Percentiles rank a stretch among this genome's conserved stretches.
These are phyloP conservation scores for Triadica sebifera DNA, from an alignment of 345 rosid species.

Conservation along the genomic window DNA sequence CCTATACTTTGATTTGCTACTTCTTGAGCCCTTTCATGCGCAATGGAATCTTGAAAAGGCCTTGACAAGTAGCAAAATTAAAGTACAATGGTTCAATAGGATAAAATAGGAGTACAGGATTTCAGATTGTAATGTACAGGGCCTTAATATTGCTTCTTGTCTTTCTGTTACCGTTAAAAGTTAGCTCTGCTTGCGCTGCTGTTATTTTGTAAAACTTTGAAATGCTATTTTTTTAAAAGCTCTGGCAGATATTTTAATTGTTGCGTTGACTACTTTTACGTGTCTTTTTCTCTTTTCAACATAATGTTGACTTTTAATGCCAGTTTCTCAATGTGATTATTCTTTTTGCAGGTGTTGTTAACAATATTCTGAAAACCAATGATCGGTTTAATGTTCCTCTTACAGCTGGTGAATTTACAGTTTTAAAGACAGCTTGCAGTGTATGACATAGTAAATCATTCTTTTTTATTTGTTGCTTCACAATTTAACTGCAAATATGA, in stretches of 20 bases:
- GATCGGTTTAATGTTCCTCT: conserved; percentile 69
- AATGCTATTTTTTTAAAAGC: neutral
- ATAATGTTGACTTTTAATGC: neutral
- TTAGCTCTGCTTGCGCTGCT: neutral
- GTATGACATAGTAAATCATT: conserved; percentile 42
- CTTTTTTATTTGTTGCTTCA: neutral
- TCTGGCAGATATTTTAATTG: neutral
- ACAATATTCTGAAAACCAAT: conserved; percentile 56
- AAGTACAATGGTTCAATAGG: no score
- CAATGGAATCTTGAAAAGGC: no score
- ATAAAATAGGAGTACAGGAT: no score
- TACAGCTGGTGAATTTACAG: conserved; percentile 76
- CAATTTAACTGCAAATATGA: neutral
- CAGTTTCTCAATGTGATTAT: neutral
- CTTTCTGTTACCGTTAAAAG: no score
- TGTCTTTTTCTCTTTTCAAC: neutral
- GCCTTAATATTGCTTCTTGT: no score
- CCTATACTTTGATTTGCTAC: no score
- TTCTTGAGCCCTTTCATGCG: no score
- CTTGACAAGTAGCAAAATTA: no score
- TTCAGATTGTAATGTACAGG: no score
- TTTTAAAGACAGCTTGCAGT: conserved; percentile 82
- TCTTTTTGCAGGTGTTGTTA: conserved; percentile 59
- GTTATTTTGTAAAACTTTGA: neutral
- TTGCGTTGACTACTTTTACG: neutral